Percentiles rank a stretch among this genome's conserved stretches.
Conservation (phyloP, 805 yeast genomes). For the Pichia manshurica region DNA sequence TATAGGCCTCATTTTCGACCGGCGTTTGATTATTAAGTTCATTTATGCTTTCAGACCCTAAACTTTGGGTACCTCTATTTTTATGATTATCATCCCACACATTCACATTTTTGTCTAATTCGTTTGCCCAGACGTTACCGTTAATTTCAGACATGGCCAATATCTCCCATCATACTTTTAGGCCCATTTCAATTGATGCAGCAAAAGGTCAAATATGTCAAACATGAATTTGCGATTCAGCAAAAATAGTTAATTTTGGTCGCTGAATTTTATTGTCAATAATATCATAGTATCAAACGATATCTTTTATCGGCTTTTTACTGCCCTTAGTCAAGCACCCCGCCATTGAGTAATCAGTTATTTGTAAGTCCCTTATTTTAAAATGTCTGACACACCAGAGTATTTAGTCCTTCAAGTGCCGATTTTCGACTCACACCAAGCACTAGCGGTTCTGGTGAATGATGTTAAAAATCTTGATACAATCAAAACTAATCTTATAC, state of each 20-base stretch:
- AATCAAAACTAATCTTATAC: conserved; percentile 41
- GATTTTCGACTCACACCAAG: conserved; percentile 18
- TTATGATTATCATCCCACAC: not conserved
- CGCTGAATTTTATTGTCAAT: too few species aligned
- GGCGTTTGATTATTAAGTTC: not conserved
- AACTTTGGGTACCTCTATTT: not conserved
- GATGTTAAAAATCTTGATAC: conserved; percentile 39
- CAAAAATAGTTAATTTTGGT: too few species aligned
- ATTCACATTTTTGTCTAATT: not conserved
- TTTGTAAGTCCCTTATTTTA: too few species aligned
- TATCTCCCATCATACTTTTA: not conserved
- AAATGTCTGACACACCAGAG: not conserved
- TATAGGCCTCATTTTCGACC: not conserved
- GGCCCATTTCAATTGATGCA: not conserved
- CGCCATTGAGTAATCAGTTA: too few species aligned
- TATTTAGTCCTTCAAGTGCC: conserved; percentile 16
- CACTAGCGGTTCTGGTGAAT: conserved; percentile 34
- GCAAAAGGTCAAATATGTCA: not conserved
- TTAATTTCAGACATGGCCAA: not conserved
- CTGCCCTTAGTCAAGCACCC: too few species aligned
- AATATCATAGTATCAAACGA: not conserved
- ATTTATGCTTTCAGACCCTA: not conserved
- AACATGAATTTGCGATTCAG: too few species aligned
- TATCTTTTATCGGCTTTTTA: too few species aligned
- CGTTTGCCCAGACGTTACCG: conserved; percentile 7